Evolutionary conservation across 108 stramenopile genomes (phyloP).

Genomic region (Cylindrotheca fusiformis): DNA sequence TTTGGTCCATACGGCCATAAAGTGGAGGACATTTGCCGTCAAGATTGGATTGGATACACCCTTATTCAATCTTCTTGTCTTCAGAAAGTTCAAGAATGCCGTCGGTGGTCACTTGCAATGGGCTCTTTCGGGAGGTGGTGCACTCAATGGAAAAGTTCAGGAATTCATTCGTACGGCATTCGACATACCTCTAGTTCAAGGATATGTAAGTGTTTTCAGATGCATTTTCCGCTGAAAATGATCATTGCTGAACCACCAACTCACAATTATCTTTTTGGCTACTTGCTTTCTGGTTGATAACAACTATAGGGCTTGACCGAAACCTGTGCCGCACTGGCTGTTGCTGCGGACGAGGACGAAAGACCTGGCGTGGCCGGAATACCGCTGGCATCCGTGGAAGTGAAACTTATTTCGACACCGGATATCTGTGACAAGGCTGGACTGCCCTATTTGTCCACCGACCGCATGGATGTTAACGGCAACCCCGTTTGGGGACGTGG

Average conservation of each 20-base stretch:
- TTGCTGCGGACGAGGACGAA: too few relatives aligned
- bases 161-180: too few relatives aligned
- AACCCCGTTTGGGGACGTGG: conserved; percentile 73
- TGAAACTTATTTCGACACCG: conserved; percentile 72
- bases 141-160: conserved; percentile 13
- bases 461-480: conserved; percentile 68
- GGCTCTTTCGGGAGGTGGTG: conserved; percentile 14
- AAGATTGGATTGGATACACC: conserved; percentile 11
- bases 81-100: not conserved
- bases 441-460: conserved; percentile 57
- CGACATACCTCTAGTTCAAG: conserved; percentile 15
- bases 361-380: conserved; percentile 70
- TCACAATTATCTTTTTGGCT: too few relatives aligned
- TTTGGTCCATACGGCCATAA: conserved; percentile 3
- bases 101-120: conserved; percentile 8
- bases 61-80: conserved; percentile 6
- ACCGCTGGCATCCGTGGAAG: conserved; percentile 67
- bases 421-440: conserved; percentile 83
- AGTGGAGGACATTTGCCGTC: not conserved
- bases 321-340: conserved; percentile 78
- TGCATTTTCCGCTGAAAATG: too few relatives aligned
- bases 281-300: too few relatives aligned
- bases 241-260: too few relatives aligned
- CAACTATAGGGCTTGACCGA: conserved; percentile 88
- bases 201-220: too few relatives aligned